Percentiles rank a stretch among this genome's conserved stretches.
Evolutionary conservation across 2,329 filamentous ascomycete species (phyloP).

Genomic region (Cercospora brassicicola): DNA sequence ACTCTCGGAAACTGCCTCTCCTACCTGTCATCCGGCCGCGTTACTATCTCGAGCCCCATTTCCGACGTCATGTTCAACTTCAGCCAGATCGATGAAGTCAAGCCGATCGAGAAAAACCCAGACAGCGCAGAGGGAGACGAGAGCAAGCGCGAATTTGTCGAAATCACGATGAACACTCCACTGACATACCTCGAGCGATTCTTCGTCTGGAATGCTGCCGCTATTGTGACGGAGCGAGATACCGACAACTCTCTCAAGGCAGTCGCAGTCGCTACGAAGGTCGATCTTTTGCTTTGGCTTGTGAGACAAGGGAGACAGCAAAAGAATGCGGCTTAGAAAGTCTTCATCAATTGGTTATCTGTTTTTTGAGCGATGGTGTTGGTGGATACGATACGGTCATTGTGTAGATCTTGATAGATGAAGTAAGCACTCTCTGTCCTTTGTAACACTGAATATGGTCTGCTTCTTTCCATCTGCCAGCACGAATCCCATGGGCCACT

Average conservation of each 20-base stretch:
- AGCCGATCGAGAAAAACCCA: constrained; percentile 78
- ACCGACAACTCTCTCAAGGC: constrained; percentile 64
- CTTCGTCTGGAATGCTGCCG: constrained; percentile 97
- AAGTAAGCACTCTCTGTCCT: not conserved
- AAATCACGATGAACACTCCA: constrained; percentile 89
- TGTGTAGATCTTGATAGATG: not conserved
- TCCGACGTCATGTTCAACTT: constrained; percentile 97
- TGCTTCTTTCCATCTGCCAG: not conserved
- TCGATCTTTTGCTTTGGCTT: constrained; percentile 91
- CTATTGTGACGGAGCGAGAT: constrained; percentile 79
- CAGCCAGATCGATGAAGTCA: constrained; percentile 77
- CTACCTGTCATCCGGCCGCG: constrained; percentile 81
- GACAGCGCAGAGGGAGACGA: constrained; percentile 45
- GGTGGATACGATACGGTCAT: not conserved
- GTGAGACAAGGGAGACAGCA: constrained; percentile 59
- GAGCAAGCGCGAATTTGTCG: constrained; percentile 70
- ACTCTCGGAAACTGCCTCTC: constrained; percentile 93
- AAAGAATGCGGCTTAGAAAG: not conserved
- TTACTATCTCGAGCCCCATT: constrained; percentile 70
- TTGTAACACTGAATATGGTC: not conserved
- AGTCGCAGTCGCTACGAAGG: constrained; percentile 90
- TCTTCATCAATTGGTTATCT: not conserved
- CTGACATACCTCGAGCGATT: constrained; percentile 83
- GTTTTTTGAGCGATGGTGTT: constrained; percentile 12
- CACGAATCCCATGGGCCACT: not conserved